phyloP scores from a whole-genome alignment of 1,139 yeast species.

The Yamadazyma spencermartinsiae region DNA sequence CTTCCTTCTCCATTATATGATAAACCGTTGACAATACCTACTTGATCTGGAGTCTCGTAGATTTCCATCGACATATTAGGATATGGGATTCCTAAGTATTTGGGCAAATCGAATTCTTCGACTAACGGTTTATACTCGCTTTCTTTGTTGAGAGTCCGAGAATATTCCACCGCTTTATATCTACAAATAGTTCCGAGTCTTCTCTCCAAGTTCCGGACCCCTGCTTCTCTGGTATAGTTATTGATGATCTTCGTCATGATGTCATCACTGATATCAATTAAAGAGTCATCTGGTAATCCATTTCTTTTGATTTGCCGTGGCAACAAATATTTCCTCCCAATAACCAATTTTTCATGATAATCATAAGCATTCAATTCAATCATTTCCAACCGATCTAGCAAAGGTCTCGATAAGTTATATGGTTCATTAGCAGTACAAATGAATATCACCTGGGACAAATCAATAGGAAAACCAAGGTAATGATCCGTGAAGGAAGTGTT shows the following conservation, averaged over 20 bases:
- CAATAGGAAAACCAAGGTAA: slow-evolving; percentile 85
- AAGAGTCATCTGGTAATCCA: slow-evolving; percentile 56
- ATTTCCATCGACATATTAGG: slow-evolving; percentile 29
- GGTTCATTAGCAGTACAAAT: slow-evolving; percentile 91
- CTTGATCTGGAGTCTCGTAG: slow-evolving; percentile 32
- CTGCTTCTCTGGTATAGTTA: slow-evolving; percentile 83
- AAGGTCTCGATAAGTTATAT: slow-evolving; percentile 71
- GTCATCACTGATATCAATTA: slow-evolving; percentile 40
- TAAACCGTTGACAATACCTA: slow-evolving; percentile 87
- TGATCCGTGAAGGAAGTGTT: slow-evolving; percentile 79
- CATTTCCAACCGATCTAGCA: slow-evolving; percentile 84
- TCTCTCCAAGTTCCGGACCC: slow-evolving; percentile 79
- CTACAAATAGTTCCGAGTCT: slow-evolving; percentile 73
- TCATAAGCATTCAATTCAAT: slow-evolving; percentile 82
- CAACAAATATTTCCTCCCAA: slow-evolving; percentile 67
- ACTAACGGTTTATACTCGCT: slow-evolving; percentile 37
- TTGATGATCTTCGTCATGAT: slow-evolving; percentile 63
- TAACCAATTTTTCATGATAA: slow-evolving; percentile 72
- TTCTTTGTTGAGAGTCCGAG: slow-evolving; percentile 35
- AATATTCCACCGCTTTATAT: slow-evolving; percentile 77
- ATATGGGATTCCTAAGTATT: slow-evolving; percentile 55
- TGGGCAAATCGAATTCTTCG: slow-evolving; percentile 44
- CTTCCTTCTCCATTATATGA: slow-evolving; percentile 88
- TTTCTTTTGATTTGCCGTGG: slow-evolving; percentile 79
- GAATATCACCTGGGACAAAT: slow-evolving; percentile 79